A percentile compares a stretch with the other conserved stretches of the same genome.
These are phyloP conservation scores for Arachis monticola DNA, from an alignment of 331 rosid species.

Conservation along the genomic window DNA sequence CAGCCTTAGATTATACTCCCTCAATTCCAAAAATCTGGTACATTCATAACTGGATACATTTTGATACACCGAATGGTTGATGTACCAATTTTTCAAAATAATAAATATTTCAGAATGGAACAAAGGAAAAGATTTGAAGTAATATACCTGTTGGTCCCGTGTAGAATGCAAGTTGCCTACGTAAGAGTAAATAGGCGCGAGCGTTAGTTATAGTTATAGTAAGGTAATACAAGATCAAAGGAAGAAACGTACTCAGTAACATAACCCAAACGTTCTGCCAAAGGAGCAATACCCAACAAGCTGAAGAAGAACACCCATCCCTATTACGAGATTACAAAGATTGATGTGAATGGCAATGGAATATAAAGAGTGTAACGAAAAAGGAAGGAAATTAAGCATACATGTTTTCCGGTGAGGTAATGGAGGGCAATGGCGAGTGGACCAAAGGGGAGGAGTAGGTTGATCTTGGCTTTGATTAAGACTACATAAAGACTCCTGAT, in stretches of 20 bases:
- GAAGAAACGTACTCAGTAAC: conserved; percentile 74
- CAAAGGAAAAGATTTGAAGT: neutral
- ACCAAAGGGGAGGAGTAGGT: conserved; percentile 78
- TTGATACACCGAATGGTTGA: no score
- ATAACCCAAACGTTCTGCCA: conserved; percentile 95
- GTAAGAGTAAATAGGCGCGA: conserved; percentile 18
- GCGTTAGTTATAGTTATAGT: conserved; percentile 1
- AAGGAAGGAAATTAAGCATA: conserved; percentile 33
- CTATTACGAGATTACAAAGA: conserved; percentile 45
- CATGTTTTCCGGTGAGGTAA: conserved; percentile 68
- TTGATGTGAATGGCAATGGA: no score
- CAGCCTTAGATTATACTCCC: neutral
- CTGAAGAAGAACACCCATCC: conserved; percentile 92
- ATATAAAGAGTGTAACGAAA: no score
- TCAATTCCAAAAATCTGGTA: no score
- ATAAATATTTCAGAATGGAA: no score
- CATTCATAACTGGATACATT: neutral
- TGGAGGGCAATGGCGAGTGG: conserved; percentile 80
- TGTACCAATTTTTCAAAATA: no score
- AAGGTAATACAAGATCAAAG: neutral
- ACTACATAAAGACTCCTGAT: conserved; percentile 59
- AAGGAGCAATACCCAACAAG: conserved; percentile 80
- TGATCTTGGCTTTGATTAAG: conserved; percentile 78
- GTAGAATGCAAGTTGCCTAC: conserved; percentile 91
- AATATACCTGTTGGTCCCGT: conserved; percentile 88